phyloP scores from a whole-genome alignment of 192 early-diverging fungal species.

The Backusella luteola region DNA sequence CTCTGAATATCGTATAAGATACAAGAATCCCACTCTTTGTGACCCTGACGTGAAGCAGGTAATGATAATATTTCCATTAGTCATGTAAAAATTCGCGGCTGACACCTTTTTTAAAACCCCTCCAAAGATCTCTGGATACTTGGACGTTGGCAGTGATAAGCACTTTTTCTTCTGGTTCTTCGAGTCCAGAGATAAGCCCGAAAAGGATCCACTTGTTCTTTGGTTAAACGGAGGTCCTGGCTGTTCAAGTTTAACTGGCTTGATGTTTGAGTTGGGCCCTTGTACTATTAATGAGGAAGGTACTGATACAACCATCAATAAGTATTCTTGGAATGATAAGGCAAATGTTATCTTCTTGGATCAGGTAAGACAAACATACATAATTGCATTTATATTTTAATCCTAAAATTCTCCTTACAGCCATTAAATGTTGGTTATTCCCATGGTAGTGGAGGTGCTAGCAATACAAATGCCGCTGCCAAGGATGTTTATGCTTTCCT shows the following conservation, averaged over 20 bases:
- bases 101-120: not conserved
- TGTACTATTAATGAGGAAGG: conserved; percentile 87
- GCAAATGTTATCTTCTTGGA: conserved; percentile 86
- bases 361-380: conserved; percentile 45
- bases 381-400: not conserved
- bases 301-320: conserved; percentile 64
- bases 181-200: conserved; percentile 78
- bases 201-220: conserved; percentile 54
- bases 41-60: conserved; percentile 87
- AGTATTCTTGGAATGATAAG: conserved; percentile 90
- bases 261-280: conserved; percentile 40
- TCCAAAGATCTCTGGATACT: conserved; percentile 70
- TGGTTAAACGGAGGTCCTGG: conserved; percentile 47
- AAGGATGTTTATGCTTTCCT: conserved; percentile 94
- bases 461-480: conserved; percentile 79
- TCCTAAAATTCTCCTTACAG: conserved; percentile 26
- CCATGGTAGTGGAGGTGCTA: conserved; percentile 71
- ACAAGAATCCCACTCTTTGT: conserved; percentile 79
- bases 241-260: conserved; percentile 41
- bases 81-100: not conserved
- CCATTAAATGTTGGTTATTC: conserved; percentile 94
- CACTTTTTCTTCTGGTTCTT: conserved; percentile 99
- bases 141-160: conserved; percentile 65
- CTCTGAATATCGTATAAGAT: conserved; percentile 71
- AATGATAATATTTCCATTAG: conserved; percentile 12